Evolutionary conservation across 1,284 basidiomycete genomes (phyloP).

Genomic region (Stygiomarasmius scandens): DNA sequence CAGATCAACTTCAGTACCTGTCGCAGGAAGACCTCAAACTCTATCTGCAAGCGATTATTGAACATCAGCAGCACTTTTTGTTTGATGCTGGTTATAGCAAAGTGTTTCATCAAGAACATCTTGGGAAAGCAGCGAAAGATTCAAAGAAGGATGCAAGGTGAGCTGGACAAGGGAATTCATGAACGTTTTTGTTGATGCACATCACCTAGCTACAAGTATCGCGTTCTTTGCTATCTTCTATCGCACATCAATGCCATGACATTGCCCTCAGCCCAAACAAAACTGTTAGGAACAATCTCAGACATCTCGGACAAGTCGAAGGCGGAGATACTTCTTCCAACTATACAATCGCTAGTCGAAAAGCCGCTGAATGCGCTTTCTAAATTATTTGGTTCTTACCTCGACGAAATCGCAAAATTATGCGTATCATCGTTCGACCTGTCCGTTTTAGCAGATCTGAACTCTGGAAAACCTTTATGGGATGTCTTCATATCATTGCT

Average conservation of each 20-base stretch:
- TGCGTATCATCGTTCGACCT: conserved; percentile 59
- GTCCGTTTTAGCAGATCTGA: conserved; percentile 23
- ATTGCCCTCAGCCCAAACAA: conserved; percentile 45
- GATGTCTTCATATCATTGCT: conserved; percentile 8
- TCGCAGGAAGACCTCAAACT: conserved; percentile 70
- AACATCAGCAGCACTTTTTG: conserved; percentile 62
- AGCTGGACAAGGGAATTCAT: conserved; percentile 23
- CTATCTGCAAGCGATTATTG: conserved; percentile 65
- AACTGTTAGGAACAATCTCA: neutral
- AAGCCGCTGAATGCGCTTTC: conserved; percentile 20
- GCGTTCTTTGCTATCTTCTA: conserved; percentile 77
- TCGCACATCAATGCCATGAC: conserved; percentile 79
- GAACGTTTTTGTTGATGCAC: conserved; percentile 1
- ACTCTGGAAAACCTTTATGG: conserved; percentile 14
- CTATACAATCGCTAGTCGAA: conserved; percentile 51
- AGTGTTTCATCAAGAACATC: conserved; percentile 64
- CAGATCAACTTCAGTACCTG: conserved; percentile 60
- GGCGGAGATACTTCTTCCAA: conserved; percentile 64
- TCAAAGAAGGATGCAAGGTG: conserved; percentile 69
- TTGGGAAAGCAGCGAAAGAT: conserved; percentile 51
- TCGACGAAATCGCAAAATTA: conserved; percentile 49
- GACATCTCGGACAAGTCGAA: conserved; percentile 69
- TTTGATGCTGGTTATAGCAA: conserved; percentile 71
- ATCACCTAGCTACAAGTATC: conserved; percentile 66
- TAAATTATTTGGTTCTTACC: conserved; percentile 26